Conservation (phyloP, 2,329 filamentous ascomycete species). For the Paraphaeosphaeria sporulosa region DNA sequence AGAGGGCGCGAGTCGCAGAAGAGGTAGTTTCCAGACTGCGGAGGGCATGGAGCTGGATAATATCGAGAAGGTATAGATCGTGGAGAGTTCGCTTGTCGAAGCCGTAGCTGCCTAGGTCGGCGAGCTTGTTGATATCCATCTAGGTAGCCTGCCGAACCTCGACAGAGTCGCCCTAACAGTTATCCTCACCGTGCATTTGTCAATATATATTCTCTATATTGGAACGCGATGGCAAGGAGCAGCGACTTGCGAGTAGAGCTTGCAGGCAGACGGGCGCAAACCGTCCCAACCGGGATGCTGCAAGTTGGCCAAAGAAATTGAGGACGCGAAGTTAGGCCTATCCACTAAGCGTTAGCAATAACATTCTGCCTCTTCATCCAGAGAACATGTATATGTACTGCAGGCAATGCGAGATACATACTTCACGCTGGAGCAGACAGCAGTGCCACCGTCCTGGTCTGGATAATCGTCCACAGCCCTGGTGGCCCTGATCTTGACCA, state of each 20-base stretch:
- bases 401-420: neutral
- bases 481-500: neutral
- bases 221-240: too few relatives aligned
- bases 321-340: neutral
- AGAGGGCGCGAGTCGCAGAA: constrained; percentile 21
- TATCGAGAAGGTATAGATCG: constrained; percentile 15
- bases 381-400: too few relatives aligned
- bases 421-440: neutral
- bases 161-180: neutral
- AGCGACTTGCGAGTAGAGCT: neutral
- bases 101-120: neutral
- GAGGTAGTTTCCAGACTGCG: constrained; percentile 27
- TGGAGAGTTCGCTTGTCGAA: neutral
- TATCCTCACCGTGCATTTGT: neutral
- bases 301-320: neutral
- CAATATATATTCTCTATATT: neutral
- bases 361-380: too few relatives aligned
- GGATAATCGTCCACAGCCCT: neutral
- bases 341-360: too few relatives aligned
- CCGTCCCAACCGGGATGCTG: neutral
- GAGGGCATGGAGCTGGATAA: constrained; percentile 30
- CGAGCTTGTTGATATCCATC: neutral
- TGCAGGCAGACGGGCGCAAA: neutral
- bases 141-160: neutral
- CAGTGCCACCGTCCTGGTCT: neutral